Base-by-base conservation (phyloP, 1,284 basidiomycete genomes). In the Ceratobasidium sp. region DNA sequence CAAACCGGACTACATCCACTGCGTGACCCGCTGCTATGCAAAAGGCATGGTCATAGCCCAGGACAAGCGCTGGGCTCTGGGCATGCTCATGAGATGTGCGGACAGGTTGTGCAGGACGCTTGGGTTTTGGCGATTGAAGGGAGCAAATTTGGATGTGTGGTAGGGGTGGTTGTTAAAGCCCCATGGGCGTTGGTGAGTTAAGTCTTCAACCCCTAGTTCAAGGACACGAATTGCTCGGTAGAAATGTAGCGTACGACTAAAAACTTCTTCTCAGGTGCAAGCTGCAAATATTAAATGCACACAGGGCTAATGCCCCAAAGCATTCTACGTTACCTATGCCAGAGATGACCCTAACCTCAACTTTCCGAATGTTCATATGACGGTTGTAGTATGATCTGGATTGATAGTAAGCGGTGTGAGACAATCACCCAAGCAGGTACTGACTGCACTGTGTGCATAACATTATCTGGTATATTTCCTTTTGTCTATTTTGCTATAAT, bases 221-320 rank as follows among this genome's bases (percentile, higher is more conserved):
- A n/a, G n/a, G n/a, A n/a, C n/a, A 21, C 38, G 1, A 11, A 6
- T n/a, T 47, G 21, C 26, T 52, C 47, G 70, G 1, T 78, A 96
- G 94, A 97, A 96, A 90, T 98, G 96, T 80, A 86, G 88, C 13
- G 87, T 89, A 5, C 98, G 96, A 80, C 85, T 86, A 32, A 93
- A 90, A 79, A 85, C 83, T 30, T 85, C 85, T 43, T 81, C 86
- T 18, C 92, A 91, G 76, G 85, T 84, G 8, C 91, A 95, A 74
- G 97, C 97, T 6, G 94, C 94, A 3, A 96, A 96, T 72, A 90
- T 98, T 38, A 96, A 98, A 79, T 98, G 96, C 80, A 94, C 94
- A 11, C 94, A 94, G 80, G 94, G 94, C 73, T 95, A 94, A 82
- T 98, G 97, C 79, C 86, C 93, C 1, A 94, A 93, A 77, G 94